phyloP scores from a whole-genome alignment of 169 alveolate genomes.

The Plasmodium knowlesi region DNA sequence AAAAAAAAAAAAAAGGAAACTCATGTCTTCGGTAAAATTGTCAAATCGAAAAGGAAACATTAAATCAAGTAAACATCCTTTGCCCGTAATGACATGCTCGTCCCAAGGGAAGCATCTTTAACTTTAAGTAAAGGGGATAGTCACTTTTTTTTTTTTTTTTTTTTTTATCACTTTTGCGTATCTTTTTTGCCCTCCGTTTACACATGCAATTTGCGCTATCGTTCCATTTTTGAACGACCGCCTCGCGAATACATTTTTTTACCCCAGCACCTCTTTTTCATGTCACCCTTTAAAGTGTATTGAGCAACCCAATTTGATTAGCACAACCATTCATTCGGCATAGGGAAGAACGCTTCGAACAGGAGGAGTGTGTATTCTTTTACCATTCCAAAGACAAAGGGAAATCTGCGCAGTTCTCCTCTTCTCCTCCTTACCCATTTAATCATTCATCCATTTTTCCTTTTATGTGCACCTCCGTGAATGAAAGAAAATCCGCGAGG shows the following conservation, averaged over 20 bases:
- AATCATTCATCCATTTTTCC: background rate
- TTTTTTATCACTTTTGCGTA: background rate
- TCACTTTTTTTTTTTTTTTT: background rate
- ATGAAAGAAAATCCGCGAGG: background rate
- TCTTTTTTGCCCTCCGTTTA: background rate
- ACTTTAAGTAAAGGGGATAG: background rate
- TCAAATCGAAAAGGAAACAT: background rate
- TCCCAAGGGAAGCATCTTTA: background rate
- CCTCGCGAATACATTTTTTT: background rate
- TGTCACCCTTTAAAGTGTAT: background rate
- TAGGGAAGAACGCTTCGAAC: background rate
- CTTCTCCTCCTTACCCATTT: background rate
- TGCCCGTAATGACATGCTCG: background rate
- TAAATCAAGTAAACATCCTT: background rate
- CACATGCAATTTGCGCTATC: background rate
- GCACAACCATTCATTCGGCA: background rate
- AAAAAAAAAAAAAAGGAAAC: background rate
- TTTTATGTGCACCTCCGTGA: background rate
- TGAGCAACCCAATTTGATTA: background rate
- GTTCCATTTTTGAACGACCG: background rate
- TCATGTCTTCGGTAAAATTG: constrained; percentile 13
- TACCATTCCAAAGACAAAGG: constrained; percentile 1
- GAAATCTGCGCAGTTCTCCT: background rate
- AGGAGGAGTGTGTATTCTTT: background rate
- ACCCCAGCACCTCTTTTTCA: background rate